A percentile compares a stretch with the other conserved stretches of the same genome.
phyloP scores from a whole-genome alignment of 1,139 yeast genomes.

The Dujonia santamariae region DNA sequence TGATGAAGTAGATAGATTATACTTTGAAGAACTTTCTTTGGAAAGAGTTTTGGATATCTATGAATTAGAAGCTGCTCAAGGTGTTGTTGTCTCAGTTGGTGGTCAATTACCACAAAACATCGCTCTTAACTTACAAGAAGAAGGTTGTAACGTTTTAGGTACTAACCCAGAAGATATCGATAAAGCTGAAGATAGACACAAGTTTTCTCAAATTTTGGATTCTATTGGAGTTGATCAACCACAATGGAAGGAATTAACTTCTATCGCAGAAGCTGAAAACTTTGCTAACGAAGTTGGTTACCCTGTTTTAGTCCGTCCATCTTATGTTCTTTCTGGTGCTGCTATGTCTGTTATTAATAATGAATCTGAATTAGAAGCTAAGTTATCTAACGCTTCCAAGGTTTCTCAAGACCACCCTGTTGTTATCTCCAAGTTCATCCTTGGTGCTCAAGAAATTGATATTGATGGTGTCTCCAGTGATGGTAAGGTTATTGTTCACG shows the following conservation, averaged over 20 bases:
- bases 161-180: constrained; percentile 95
- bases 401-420: constrained; percentile 97
- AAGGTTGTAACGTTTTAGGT: constrained; percentile 88
- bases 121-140: constrained; percentile 77
- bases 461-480: constrained; percentile 93
- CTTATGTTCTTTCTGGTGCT: constrained; percentile 96
- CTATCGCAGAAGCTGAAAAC: constrained; percentile 76
- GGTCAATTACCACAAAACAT: constrained; percentile 98
- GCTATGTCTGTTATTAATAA: constrained; percentile 93
- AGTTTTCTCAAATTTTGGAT: constrained; percentile 91
- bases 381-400: constrained; percentile 82
- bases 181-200: constrained; percentile 97
- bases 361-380: constrained; percentile 73
- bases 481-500: constrained; percentile 89
- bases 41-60: constrained; percentile 98
- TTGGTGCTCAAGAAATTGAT: constrained; percentile 95
- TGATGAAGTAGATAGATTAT: constrained; percentile 95
- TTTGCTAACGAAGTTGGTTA: constrained; percentile 87
- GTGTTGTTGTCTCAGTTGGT: constrained; percentile 95
- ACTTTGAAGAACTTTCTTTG: constrained; percentile 90
- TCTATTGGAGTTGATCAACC: constrained; percentile 71
- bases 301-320: constrained; percentile 97
- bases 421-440: constrained; percentile 91
- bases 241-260: constrained; percentile 92
- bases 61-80: constrained; percentile 84